Base-by-base conservation (phyloP, 2,329 filamentous ascomycete species). In the Reticulascus tulasneorum region DNA sequence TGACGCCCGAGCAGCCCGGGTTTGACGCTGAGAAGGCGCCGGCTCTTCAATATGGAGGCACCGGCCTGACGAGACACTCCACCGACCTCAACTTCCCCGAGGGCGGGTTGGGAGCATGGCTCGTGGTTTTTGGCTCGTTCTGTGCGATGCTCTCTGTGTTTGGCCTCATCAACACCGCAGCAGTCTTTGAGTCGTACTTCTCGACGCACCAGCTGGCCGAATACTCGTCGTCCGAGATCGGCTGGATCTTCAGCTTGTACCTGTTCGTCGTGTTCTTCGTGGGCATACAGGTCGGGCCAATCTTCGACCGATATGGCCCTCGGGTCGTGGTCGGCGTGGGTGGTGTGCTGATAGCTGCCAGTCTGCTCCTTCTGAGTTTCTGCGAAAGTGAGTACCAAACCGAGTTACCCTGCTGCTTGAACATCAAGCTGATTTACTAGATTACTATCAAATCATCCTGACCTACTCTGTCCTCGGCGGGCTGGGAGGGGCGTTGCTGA, bases 231-330 rank as follows among this genome's bases (percentile, higher is more conserved):
- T 81, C 80, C 5, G 71, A 76, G 33, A 81, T 89, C 31, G 85
- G 85, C n/a, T 94, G 88, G 88, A 86, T 94, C 45, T 90, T 91
- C 50, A 82, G 82, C 49, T 64, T 93, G 33, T 91, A 89, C 54
- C 71, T 86, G 20, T 94, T 93, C 53, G 66, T 91, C 29, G 77
- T 85, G 29, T 91, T 93, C 58, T 86, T 91, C 52, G 79, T 85
- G 23, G 86, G 87, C 18, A 76, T 94, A 9, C 84, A 91, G 51
- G 81, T 90, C 32, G 88, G 88, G 0, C 86, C 88, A 1, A 58
- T 93, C 23, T 94, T 94, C 54, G 88, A 94, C 55, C 73, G 75
- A 29, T 75, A 82, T 46, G 88, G 88, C 0, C 84, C 87, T 0
- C 69, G 78, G 11, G 56, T 73, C 40, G 69, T 93, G n/a, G 70